A percentile compares a stretch with the other conserved stretches of the same genome.
Conservation (phyloP, 805 yeast species). For the Starmera pachycereana region DNA sequence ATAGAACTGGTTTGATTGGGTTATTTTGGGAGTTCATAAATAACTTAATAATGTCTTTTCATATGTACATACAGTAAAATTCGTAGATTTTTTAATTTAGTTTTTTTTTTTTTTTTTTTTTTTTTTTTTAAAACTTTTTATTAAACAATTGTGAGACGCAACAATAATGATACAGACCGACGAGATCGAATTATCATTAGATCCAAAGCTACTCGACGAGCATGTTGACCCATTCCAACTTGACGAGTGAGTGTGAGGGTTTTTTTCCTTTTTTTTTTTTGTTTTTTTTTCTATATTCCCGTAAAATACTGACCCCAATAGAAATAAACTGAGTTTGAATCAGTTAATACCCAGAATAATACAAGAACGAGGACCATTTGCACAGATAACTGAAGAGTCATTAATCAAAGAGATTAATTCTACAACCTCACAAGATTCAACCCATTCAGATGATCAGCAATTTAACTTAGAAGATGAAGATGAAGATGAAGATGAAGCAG, state of each 20-base stretch:
- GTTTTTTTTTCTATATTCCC: too few relatives aligned
- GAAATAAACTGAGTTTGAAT: conserved; percentile 31
- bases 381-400: conserved; percentile 43
- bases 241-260: conserved; percentile 16
- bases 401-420: conserved; percentile 31
- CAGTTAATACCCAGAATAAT: conserved; percentile 52
- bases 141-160: neutral
- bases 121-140: too few relatives aligned
- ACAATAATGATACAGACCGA: neutral
- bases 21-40: too few relatives aligned
- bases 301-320: neutral
- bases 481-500: conserved; percentile 5
- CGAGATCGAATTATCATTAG: conserved; percentile 11
- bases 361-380: conserved; percentile 46
- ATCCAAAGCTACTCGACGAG: conserved; percentile 15
- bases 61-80: too few relatives aligned
- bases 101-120: too few relatives aligned
- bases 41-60: too few relatives aligned
- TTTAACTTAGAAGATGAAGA: conserved; percentile 5
- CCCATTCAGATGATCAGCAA: conserved; percentile 7
- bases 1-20: conserved; percentile 7
- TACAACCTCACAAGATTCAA: conserved; percentile 4
- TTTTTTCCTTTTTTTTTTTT: neutral
- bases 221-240: conserved; percentile 15
- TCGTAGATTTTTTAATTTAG: too few relatives aligned